phyloP scores from a whole-genome alignment of 192 early-diverging fungal genomes.

The Chytriomyces hyalinus region DNA sequence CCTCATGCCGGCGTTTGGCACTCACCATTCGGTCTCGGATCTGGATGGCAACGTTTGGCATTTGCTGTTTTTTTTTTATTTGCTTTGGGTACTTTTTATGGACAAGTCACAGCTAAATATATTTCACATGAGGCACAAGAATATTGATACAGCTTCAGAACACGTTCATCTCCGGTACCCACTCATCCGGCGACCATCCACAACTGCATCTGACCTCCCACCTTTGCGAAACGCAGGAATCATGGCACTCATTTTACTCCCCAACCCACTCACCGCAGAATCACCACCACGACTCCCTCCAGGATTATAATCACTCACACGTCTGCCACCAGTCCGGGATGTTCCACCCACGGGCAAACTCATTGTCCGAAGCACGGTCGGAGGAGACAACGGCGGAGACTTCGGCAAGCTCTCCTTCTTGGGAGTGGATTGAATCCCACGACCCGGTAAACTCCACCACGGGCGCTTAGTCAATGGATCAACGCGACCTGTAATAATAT shows the following conservation, averaged over 20 bases:
- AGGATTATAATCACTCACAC: too few species aligned
- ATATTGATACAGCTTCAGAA: too few species aligned
- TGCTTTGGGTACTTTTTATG: background rate
- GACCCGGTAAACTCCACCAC: background rate
- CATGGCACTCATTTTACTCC: too few species aligned
- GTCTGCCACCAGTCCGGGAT: too few species aligned
- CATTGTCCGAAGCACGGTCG: background rate
- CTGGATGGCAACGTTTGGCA: constrained; percentile 32
- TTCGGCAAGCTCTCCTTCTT: background rate
- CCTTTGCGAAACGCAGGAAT: too few species aligned
- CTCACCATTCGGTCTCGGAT: constrained; percentile 34
- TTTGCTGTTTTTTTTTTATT: constrained; percentile 2
- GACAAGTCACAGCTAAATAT: too few species aligned
- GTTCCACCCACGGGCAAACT: background rate
- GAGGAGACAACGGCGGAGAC: background rate
- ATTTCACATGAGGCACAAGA: too few species aligned
- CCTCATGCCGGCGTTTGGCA: background rate
- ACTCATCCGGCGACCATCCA: too few species aligned
- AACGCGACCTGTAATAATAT: background rate
- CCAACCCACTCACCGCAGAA: too few species aligned
- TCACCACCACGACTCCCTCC: too few species aligned
- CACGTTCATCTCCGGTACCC: too few species aligned
- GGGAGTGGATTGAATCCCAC: background rate
- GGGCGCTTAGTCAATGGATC: background rate
- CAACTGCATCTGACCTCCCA: too few species aligned